Base-by-base conservation (phyloP, 2,329 filamentous ascomycete genomes). In the Venturia asperata region DNA sequence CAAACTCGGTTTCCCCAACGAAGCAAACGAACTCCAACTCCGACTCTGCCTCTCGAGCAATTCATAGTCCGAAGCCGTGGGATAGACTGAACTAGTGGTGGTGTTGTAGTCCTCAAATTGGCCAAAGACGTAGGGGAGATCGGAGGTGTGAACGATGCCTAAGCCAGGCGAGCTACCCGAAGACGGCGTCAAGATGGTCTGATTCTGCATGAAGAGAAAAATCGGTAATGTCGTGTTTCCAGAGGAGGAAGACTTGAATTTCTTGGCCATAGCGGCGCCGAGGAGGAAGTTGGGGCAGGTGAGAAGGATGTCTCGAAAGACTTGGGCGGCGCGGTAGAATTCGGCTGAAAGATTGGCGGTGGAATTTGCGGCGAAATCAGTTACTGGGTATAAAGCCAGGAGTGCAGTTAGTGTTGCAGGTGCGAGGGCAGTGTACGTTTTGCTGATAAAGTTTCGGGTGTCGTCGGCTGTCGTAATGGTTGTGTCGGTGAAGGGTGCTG, bases 221-320 rank as follows among this genome's bases (percentile, higher is more conserved):
- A 66, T 55, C 43, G 68, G 67, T 10, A 34, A 34, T 1, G 64
- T 11, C 15, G 27, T 45, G 13, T 56, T 1, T n/a, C n/a, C 63
- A 34, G 62, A 9, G 15, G 73, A 75, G 73, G 78, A 85, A 72
- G 68, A 82, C 84, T 0, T 76, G 66, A 5, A 83, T 68, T 68
- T 86, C 83, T 63, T 77, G 72, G 24, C 78, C 82, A 69, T 86
- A 83, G 49, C 82, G 74, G 10, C 68, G 1, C 77, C 82, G 0
- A 82, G 82, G 0, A 79, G 79, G 0, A 83, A 77, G 24, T 78
- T 75, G 69, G 85, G 85, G 30, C 80, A 72, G 73, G 85, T 85
- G 1, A 76, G 75, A 70, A 81, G 81, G 0, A 80, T 81, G 10
- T 76, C 63, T 70, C 82, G 81, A 13, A 58, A 58, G 30, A 58